phyloP scores from a whole-genome alignment of 441 rosid genomes.

The Iberis amara region DNA sequence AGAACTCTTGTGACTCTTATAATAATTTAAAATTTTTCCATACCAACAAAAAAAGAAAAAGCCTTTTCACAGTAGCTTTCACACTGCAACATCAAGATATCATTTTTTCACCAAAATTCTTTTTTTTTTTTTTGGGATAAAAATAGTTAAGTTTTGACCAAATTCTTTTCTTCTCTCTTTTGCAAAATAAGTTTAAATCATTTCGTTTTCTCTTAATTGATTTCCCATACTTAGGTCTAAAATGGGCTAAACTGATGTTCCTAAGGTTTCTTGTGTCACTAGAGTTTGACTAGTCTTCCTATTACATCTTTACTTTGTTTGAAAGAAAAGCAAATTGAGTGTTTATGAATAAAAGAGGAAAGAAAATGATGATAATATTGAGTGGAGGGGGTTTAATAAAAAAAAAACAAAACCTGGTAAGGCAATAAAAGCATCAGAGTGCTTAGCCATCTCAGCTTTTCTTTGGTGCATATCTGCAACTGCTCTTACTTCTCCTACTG shows the following conservation, averaged over 20 bases:
- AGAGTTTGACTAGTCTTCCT: conserved; percentile 24
- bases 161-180: background rate
- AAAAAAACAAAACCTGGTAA: conserved; percentile 66
- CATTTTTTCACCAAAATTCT: conserved; percentile 17
- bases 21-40: conserved; percentile 6
- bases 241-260: conserved; percentile 18
- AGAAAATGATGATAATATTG: conserved; percentile 22
- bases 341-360: background rate
- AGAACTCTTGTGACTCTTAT: conserved; percentile 20
- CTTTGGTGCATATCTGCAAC: conserved; percentile 99
- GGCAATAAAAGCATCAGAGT: conserved; percentile 98
- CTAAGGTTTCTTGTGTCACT: conserved; percentile 8
- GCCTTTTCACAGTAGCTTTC: conserved; percentile 31
- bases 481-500: conserved; percentile 99
- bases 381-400: conserved; percentile 32
- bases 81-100: conserved; percentile 28
- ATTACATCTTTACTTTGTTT: conserved; percentile 27
- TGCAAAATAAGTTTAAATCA: conserved; percentile 9
- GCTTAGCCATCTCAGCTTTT: conserved; percentile 99
- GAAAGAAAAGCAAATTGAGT: conserved; percentile 20
- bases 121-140: background rate
- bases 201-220: background rate
- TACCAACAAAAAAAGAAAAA: background rate
- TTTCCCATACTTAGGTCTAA: background rate
- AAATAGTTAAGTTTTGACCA: background rate